A percentile compares a stretch with the other conserved stretches of the same genome.
Evolutionary conservation across 2,329 filamentous ascomycete species (phyloP).

Genomic region (Trichoderma guizhouense): DNA sequence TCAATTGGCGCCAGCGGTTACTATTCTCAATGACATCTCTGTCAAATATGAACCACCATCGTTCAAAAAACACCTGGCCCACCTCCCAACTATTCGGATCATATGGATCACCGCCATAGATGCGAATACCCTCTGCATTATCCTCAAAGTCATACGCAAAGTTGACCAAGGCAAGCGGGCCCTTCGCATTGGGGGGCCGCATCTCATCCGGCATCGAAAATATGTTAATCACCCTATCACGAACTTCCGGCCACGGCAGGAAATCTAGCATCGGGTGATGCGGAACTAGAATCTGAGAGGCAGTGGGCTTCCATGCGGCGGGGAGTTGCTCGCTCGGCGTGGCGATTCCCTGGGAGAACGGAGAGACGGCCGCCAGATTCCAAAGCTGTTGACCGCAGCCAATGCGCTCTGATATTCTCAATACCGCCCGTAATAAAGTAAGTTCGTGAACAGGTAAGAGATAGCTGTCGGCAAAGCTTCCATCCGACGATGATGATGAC

Average conservation of each 20-base stretch:
- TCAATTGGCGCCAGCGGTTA: conserved; percentile 47
- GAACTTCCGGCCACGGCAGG: conserved; percentile 54
- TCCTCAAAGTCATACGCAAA: conserved; percentile 58
- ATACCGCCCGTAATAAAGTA: conserved; percentile 44
- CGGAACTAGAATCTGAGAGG: conserved; percentile 45
- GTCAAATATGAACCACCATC: conserved; percentile 60
- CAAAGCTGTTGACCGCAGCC: conserved; percentile 42
- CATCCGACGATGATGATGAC: conserved; percentile 23
- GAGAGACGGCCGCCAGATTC: conserved; percentile 45
- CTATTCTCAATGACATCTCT: conserved; percentile 49
- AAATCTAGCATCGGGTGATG: conserved; percentile 58
- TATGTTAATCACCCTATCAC: conserved; percentile 51
- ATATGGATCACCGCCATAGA: conserved; percentile 50
- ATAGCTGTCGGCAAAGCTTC: conserved; percentile 45
- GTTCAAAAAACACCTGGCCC: conserved; percentile 54
- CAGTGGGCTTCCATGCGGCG: conserved; percentile 47
- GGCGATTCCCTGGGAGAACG: conserved; percentile 38
- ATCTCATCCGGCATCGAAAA: conserved; percentile 46
- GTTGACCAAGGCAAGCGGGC: conserved; percentile 46
- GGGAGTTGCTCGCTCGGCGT: conserved; percentile 41
- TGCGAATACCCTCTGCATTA: conserved; percentile 46
- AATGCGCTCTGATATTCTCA: conserved; percentile 47
- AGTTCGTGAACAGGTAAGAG: conserved; percentile 47
- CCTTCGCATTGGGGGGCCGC: conserved; percentile 46
- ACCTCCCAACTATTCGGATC: conserved; percentile 53